phyloP scores from a whole-genome alignment of 805 yeast genomes.

The Wickerhamomyces alni region DNA sequence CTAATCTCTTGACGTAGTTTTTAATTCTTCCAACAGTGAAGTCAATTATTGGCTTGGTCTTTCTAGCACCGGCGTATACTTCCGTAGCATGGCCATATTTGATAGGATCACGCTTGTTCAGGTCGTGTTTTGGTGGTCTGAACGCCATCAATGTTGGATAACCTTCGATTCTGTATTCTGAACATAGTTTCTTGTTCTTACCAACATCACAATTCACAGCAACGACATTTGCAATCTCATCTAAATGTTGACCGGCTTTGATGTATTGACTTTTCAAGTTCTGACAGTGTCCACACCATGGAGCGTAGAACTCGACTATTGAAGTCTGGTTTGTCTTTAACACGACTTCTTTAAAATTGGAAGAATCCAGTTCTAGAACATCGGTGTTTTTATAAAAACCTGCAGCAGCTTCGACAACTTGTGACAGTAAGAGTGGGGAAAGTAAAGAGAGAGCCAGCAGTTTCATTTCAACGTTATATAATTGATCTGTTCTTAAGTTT shows the following conservation, averaged over 20 bases:
- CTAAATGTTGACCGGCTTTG: conserved; percentile 56
- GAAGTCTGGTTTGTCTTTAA: conserved; percentile 70
- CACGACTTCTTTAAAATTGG: conserved; percentile 61
- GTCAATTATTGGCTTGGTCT: conserved; percentile 45
- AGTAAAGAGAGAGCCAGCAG: background rate
- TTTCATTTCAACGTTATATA: too few relatives aligned
- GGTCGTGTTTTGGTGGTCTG: conserved; percentile 65
- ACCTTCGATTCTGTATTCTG: conserved; percentile 58
- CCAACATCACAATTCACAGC: conserved; percentile 83
- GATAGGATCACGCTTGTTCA: conserved; percentile 14
- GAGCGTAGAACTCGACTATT: conserved; percentile 87
- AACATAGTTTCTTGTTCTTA: conserved; percentile 63
- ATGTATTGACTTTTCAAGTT: conserved; percentile 57
- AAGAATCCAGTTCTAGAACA: conserved; percentile 50
- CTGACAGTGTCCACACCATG: conserved; percentile 97
- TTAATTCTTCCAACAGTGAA: conserved; percentile 54
- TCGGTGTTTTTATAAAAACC: conserved; percentile 22
- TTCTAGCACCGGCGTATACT: conserved; percentile 56
- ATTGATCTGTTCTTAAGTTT: too few relatives aligned
- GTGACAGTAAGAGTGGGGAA: too few relatives aligned
- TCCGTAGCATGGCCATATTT: conserved; percentile 46
- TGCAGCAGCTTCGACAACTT: background rate
- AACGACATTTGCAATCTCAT: conserved; percentile 57
- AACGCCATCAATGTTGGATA: conserved; percentile 82
- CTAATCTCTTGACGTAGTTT: conserved; percentile 55